Conservation (phyloP, 2,329 filamentous ascomycete genomes). For the Pyrenophora seminiperda region DNA sequence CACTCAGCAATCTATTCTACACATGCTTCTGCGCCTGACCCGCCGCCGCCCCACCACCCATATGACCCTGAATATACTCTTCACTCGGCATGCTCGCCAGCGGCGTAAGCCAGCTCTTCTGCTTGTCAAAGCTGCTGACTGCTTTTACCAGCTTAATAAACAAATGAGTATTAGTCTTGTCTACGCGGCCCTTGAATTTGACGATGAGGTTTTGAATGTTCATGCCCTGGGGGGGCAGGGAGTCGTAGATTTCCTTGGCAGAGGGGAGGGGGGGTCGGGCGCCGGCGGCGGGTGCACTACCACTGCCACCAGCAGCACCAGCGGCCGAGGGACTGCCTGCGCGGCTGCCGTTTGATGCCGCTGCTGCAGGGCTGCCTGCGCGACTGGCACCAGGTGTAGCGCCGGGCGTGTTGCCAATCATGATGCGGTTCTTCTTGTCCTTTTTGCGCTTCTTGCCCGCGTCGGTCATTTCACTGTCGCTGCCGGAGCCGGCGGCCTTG, state of each 20-base stretch:
- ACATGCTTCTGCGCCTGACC: slow-evolving; percentile 19
- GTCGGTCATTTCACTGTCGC: slow-evolving; percentile 73
- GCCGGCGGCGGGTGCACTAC: too few species aligned
- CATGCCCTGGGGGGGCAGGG: slow-evolving; percentile 53
- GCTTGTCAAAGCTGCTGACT: slow-evolving; percentile 41
- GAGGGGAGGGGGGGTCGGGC: slow-evolving; percentile 46
- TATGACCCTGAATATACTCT: slow-evolving; percentile 32
- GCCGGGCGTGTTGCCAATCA: slow-evolving; percentile 59
- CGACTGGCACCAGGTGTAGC: slow-evolving; percentile 68
- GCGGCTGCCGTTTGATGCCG: slow-evolving; percentile 43
- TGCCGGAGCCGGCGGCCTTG: slow-evolving; percentile 63
- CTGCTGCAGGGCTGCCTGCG: slow-evolving; percentile 49
- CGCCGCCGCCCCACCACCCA: slow-evolving; percentile 19
- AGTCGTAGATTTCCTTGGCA: slow-evolving; percentile 52
- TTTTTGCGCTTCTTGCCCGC: slow-evolving; percentile 67
- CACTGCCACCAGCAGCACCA: slow-evolving; percentile 10
- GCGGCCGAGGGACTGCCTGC: slow-evolving; percentile 36
- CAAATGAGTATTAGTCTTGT: slow-evolving; percentile 40
- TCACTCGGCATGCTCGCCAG: slow-evolving; percentile 39
- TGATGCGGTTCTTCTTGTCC: slow-evolving; percentile 61
- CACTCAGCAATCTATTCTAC: too few species aligned
- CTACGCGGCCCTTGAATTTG: slow-evolving; percentile 50
- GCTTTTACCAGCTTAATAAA: slow-evolving; percentile 55
- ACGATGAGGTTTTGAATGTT: slow-evolving; percentile 49
- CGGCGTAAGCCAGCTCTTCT: slow-evolving; percentile 37